Conservation (phyloP, 306 rosid species). For the Medicago lupulina region DNA sequence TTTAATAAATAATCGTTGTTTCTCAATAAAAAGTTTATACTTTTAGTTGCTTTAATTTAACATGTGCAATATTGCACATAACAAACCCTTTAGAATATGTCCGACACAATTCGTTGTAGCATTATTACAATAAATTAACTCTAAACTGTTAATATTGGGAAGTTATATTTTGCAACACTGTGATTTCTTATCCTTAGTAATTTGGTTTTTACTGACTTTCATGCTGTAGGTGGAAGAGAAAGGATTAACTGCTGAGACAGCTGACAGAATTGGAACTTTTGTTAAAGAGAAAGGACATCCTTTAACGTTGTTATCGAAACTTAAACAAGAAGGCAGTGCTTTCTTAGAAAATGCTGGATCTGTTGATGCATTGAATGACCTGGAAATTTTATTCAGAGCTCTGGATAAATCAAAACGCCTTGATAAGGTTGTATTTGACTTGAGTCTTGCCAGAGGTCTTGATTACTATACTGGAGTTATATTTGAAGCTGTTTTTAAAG, state of each 20-base stretch:
- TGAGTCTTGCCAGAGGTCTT: conserved; percentile 97
- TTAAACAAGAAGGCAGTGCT: conserved; percentile 72
- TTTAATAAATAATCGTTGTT: too few species aligned
- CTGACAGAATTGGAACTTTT: conserved; percentile 76
- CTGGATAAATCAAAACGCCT: conserved; percentile 74
- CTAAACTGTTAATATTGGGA: neutral
- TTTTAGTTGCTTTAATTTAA: too few species aligned
- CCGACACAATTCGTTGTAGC: conserved; percentile 4
- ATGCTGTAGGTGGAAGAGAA: conserved; percentile 85
- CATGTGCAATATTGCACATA: too few species aligned
- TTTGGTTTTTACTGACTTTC: conserved; percentile 23
- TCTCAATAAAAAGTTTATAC: too few species aligned
- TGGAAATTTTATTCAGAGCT: conserved; percentile 80
- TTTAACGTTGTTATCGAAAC: conserved; percentile 68
- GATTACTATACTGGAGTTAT: conserved; percentile 96
- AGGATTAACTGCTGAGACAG: conserved; percentile 78
- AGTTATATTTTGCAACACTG: conserved; percentile 1
- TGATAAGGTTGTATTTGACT: conserved; percentile 82
- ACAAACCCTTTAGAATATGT: neutral
- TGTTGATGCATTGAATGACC: conserved; percentile 74
- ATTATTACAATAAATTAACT: neutral
- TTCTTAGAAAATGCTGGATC: conserved; percentile 66
- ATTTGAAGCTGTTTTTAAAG: conserved; percentile 91
- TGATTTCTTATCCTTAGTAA: conserved; percentile 32
- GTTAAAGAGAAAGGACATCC: conserved; percentile 88